Evolutionary conservation across 139 green algal genomes (phyloP).

Genomic region (Astrephomene gubernaculifera): DNA sequence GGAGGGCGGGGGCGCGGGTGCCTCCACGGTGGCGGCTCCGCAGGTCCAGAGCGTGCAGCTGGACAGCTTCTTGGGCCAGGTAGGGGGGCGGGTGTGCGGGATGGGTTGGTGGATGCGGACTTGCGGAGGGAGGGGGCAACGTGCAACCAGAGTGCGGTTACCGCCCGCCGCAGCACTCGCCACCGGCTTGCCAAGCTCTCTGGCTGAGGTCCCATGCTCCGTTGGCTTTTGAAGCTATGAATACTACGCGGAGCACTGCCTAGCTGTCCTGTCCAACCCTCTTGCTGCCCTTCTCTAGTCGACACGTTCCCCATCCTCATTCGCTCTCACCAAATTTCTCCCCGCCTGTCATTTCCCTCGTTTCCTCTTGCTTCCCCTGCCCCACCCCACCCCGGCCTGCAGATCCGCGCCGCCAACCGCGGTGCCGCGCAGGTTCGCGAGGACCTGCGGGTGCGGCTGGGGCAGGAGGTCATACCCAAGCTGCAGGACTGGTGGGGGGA

Average conservation of each 20-base stretch:
- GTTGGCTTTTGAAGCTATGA: not conserved
- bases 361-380: not conserved
- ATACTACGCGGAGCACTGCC: too few species aligned
- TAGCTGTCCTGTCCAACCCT: too few species aligned
- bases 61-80: conserved; percentile 34
- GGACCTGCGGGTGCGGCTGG: conserved; percentile 39
- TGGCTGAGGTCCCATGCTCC: not conserved
- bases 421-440: not conserved
- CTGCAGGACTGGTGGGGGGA: conserved; percentile 46
- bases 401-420: conserved; percentile 37
- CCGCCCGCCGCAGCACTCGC: too few species aligned
- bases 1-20: not conserved
- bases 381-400: not conserved
- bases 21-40: not conserved
- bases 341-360: not conserved
- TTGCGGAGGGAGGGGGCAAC: not conserved
- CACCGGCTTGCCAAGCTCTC: too few species aligned
- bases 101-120: not conserved
- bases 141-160: too few species aligned
- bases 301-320: not conserved
- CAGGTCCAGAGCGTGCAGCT: not conserved
- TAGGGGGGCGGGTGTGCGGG: not conserved
- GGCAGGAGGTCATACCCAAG: conserved; percentile 51
- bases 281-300: too few species aligned
- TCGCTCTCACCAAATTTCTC: not conserved